A percentile compares a stretch with the other conserved stretches of the same genome.
Evolutionary conservation across 805 yeast genomes (phyloP).

Genomic region (Brettanomyces nanus): DNA sequence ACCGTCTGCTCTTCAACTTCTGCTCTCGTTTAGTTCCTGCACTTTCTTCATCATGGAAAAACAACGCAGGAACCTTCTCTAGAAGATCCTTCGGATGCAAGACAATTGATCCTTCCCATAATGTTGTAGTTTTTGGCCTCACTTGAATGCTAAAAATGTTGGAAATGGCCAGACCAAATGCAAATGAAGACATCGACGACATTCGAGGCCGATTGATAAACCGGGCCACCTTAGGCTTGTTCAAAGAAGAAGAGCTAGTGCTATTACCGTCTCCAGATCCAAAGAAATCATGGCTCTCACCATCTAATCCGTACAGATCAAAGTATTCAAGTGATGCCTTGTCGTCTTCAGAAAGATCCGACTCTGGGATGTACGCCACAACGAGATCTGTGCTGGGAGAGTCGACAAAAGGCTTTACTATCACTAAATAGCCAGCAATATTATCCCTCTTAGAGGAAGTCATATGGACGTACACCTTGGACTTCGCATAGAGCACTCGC

Average conservation of each 20-base stretch:
- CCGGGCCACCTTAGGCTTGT: slow-evolving; percentile 20
- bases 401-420: slow-evolving; percentile 45
- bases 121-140: slow-evolving; percentile 74
- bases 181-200: slow-evolving; percentile 50
- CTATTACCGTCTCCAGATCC: slow-evolving; percentile 11
- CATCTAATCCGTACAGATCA: slow-evolving; percentile 31
- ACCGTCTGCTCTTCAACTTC: slow-evolving; percentile 48
- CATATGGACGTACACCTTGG: slow-evolving; percentile 81
- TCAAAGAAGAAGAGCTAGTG: background rate
- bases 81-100: slow-evolving; percentile 54
- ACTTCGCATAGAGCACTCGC: slow-evolving; percentile 45
- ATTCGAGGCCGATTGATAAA: slow-evolving; percentile 44
- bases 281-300: slow-evolving; percentile 20
- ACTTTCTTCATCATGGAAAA: slow-evolving; percentile 87
- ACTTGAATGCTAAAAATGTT: slow-evolving; percentile 72
- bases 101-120: slow-evolving; percentile 88
- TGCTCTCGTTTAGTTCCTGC: slow-evolving; percentile 64
- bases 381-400: slow-evolving; percentile 47
- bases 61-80: slow-evolving; percentile 70
- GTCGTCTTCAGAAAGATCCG: slow-evolving; percentile 25
- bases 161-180: slow-evolving; percentile 56
- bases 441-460: slow-evolving; percentile 67
- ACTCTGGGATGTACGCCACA: slow-evolving; percentile 65
- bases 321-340: slow-evolving; percentile 26
- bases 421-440: slow-evolving; percentile 65